A percentile compares a stretch with the other conserved stretches of the same genome.
These are phyloP conservation scores for Zymoseptoria tritici DNA, from an alignment of 2,329 filamentous ascomycete genomes.

Conservation along the genomic window DNA sequence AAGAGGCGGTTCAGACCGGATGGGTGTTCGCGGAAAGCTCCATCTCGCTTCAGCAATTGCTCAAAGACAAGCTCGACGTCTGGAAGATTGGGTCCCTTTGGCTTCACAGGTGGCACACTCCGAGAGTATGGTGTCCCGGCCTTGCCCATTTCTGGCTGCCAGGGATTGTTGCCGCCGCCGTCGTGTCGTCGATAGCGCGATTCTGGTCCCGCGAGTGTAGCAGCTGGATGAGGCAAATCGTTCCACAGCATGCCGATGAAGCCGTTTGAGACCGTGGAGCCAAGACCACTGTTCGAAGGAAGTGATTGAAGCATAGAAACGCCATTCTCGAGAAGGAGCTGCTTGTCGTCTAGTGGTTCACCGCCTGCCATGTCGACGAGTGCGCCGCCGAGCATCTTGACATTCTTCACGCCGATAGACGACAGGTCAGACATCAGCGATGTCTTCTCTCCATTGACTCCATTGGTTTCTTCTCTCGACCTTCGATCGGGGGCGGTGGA, in stretches of 20 bases:
- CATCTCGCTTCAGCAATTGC: slow-evolving; percentile 37
- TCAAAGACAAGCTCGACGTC: slow-evolving; percentile 44
- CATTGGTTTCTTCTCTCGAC: slow-evolving; percentile 30
- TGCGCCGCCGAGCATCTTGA: slow-evolving; percentile 34
- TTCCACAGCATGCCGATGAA: slow-evolving; percentile 49
- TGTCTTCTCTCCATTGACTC: slow-evolving; percentile 32
- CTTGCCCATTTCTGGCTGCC: slow-evolving; percentile 46
- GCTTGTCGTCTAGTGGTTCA: slow-evolving; percentile 42
- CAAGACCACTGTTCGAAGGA: slow-evolving; percentile 45
- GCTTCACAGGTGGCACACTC: slow-evolving; percentile 40
- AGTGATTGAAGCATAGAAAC: slow-evolving; percentile 46
- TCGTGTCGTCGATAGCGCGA: slow-evolving; percentile 40
- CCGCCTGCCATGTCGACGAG: slow-evolving; percentile 38
- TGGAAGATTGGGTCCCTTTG: slow-evolving; percentile 44
- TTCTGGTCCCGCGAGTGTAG: slow-evolving; percentile 41
- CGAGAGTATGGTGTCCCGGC: slow-evolving; percentile 42
- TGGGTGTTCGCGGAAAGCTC: slow-evolving; percentile 37
- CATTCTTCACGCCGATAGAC: slow-evolving; percentile 35
- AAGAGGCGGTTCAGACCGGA: slow-evolving; percentile 40
- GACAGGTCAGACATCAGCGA: slow-evolving; percentile 35
- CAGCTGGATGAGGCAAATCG: slow-evolving; percentile 46
- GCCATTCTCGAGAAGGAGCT: slow-evolving; percentile 44
- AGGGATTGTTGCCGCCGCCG: slow-evolving; percentile 42
- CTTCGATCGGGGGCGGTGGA: slow-evolving; percentile 42
- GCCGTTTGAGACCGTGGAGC: slow-evolving; percentile 40